Conservation (phyloP, 306 rosid species). For the Argentina anserina region DNA sequence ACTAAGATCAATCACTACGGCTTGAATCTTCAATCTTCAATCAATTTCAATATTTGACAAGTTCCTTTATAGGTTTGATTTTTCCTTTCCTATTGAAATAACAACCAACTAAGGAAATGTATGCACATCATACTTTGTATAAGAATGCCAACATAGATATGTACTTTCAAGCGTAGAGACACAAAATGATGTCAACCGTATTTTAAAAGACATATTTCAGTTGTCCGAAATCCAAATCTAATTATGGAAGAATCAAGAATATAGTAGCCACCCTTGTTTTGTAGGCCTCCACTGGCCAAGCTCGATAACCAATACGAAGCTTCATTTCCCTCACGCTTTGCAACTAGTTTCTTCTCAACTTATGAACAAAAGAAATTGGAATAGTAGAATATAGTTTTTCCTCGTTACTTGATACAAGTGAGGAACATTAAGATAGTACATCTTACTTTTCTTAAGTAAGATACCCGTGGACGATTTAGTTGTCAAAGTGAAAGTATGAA, state of each 20-base stretch:
- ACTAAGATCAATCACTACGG: too few species aligned
- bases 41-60: too few species aligned
- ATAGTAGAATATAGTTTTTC: not conserved
- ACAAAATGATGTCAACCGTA: conserved; percentile 27
- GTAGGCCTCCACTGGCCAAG: not conserved
- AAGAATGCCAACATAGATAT: too few species aligned
- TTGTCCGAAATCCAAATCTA: conserved; percentile 28
- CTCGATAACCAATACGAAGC: not conserved
- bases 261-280: not conserved
- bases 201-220: not conserved
- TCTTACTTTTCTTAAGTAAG: not conserved
- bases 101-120: too few species aligned
- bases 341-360: not conserved
- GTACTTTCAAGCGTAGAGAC: too few species aligned
- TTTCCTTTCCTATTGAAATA: too few species aligned
- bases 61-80: too few species aligned
- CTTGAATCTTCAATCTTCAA: too few species aligned
- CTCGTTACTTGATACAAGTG: not conserved
- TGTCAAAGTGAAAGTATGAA: not conserved
- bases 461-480: not conserved
- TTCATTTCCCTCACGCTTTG: not conserved
- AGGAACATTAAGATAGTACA: not conserved
- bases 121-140: too few species aligned
- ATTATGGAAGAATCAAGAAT: conserved; percentile 21
- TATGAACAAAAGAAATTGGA: not conserved